These are phyloP conservation scores for Ambrosia artemisiifolia DNA, from an alignment of 129 eudicot genomes.

Conservation along the genomic window DNA sequence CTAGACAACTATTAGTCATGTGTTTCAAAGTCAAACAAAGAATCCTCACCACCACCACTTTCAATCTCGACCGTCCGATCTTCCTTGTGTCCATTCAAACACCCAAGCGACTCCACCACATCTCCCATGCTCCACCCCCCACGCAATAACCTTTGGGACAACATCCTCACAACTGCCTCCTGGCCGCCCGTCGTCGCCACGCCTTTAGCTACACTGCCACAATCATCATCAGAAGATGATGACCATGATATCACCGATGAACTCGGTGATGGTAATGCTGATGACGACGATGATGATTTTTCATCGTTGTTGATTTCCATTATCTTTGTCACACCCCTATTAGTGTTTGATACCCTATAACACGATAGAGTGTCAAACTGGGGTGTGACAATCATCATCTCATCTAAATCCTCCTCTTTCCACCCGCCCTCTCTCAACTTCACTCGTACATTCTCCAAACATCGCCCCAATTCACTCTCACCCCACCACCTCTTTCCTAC, in stretches of 20 bases:
- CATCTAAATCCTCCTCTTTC: constrained; percentile 74
- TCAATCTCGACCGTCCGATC: constrained; percentile 21
- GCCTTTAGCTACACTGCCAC: background rate
- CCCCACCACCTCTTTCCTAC: constrained; percentile 43
- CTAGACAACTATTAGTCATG: constrained; percentile 12
- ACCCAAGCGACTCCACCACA: constrained; percentile 80
- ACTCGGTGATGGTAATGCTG: background rate
- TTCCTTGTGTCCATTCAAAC: constrained; percentile 12
- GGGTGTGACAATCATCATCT: constrained; percentile 61
- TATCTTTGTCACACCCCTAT: too few relatives aligned
- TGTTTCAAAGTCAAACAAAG: constrained; percentile 39
- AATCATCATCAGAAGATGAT: constrained; percentile 24
- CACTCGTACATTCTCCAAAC: constrained; percentile 53
- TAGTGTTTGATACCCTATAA: too few relatives aligned
- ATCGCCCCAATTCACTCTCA: constrained; percentile 41
- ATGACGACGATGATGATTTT: background rate
- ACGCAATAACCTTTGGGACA: constrained; percentile 53
- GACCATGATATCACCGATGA: background rate
- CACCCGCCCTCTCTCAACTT: constrained; percentile 72
- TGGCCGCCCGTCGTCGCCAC: background rate
- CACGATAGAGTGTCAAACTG: too few relatives aligned
- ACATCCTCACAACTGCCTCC: constrained; percentile 45
- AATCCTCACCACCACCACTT: constrained; percentile 39
- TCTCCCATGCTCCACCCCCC: constrained; percentile 85
- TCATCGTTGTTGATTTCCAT: constrained; percentile 17